phyloP scores from a whole-genome alignment of 768 basidiomycete species.

The Kockovaella imperatae region DNA sequence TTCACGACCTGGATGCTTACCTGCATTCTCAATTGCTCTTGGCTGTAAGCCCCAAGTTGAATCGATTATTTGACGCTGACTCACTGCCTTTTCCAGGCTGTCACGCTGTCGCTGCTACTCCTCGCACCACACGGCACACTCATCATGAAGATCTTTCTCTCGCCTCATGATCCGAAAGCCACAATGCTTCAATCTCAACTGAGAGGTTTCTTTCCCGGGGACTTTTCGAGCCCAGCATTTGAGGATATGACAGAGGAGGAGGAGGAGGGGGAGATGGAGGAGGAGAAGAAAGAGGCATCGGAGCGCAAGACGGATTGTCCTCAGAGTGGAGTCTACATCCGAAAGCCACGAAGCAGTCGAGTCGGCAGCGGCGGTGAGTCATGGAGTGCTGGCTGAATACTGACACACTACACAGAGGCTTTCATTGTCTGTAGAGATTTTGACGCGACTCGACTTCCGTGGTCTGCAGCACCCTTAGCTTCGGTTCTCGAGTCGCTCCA shows the following conservation, averaged over 20 bases:
- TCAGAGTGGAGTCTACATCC: constrained; percentile 43
- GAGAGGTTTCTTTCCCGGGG: constrained; percentile 45
- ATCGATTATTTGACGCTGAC: not conserved
- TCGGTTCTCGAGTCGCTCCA: constrained; percentile 21
- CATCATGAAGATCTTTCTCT: constrained; percentile 49
- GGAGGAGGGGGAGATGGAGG: constrained; percentile 2
- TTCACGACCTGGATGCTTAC: constrained; percentile 50
- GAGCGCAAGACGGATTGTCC: not conserved
- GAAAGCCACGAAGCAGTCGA: constrained; percentile 48
- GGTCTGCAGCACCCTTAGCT: constrained; percentile 20
- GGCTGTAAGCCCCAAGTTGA: constrained; percentile 36
- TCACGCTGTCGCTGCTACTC: constrained; percentile 47
- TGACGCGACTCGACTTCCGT: constrained; percentile 34
- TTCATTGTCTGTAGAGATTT: constrained; percentile 48
- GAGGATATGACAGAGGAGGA: constrained; percentile 8
- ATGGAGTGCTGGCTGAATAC: not conserved
- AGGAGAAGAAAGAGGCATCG: constrained; percentile 2
- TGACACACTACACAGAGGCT: constrained; percentile 39
- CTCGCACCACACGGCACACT: constrained; percentile 46
- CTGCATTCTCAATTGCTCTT: constrained; percentile 48
- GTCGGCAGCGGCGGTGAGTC: constrained; percentile 47
- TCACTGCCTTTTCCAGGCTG: constrained; percentile 34
- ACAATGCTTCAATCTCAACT: constrained; percentile 46
- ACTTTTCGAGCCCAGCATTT: constrained; percentile 7
- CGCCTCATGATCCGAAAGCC: constrained; percentile 42